Evolutionary conservation across 2,329 filamentous ascomycete species (phyloP).

Genomic region (Bipolaris cookei): DNA sequence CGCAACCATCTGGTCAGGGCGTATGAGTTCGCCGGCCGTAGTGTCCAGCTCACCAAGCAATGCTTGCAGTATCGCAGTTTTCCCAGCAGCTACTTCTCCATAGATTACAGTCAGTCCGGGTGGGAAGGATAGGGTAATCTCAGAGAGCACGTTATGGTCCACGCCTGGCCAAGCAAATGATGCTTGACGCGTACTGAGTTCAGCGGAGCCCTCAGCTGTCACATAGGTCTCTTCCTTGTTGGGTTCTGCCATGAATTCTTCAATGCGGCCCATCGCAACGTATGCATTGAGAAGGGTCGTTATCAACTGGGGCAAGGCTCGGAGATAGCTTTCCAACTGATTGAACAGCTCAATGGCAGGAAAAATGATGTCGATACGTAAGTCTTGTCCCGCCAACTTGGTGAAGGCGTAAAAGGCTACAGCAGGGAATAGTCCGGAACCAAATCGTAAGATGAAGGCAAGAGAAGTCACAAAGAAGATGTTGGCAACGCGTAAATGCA

Average conservation of each 20-base stretch:
- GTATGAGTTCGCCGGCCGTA: slow-evolving; percentile 57
- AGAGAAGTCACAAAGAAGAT: slow-evolving; percentile 69
- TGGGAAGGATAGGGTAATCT: slow-evolving; percentile 62
- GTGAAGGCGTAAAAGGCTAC: slow-evolving; percentile 84
- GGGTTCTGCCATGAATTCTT: slow-evolving; percentile 85
- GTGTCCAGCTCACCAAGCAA: slow-evolving; percentile 66
- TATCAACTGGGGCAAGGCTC: slow-evolving; percentile 76
- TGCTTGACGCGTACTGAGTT: slow-evolving; percentile 64
- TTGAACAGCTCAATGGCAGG: slow-evolving; percentile 82
- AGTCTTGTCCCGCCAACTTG: slow-evolving; percentile 67
- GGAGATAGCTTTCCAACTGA: slow-evolving; percentile 74
- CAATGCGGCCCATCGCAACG: slow-evolving; percentile 81
- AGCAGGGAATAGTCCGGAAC: slow-evolving; percentile 77
- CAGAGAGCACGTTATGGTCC: slow-evolving; percentile 59
- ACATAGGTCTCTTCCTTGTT: slow-evolving; percentile 67
- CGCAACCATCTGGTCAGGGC: slow-evolving; percentile 63
- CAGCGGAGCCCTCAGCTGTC: slow-evolving; percentile 44
- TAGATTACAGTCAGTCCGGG: slow-evolving; percentile 65
- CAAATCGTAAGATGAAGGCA: slow-evolving; percentile 71
- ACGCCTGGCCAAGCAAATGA: slow-evolving; percentile 82
- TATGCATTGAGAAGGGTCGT: slow-evolving; percentile 79
- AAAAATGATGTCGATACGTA: slow-evolving; percentile 84
- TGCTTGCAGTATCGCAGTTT: slow-evolving; percentile 66
- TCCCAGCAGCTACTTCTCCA: slow-evolving; percentile 69
- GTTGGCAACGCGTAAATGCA: slow-evolving; percentile 69